A percentile compares a stretch with the other conserved stretches of the same genome.
phyloP scores from a whole-genome alignment of 768 basidiomycete species.

The Mycena alexandri region DNA sequence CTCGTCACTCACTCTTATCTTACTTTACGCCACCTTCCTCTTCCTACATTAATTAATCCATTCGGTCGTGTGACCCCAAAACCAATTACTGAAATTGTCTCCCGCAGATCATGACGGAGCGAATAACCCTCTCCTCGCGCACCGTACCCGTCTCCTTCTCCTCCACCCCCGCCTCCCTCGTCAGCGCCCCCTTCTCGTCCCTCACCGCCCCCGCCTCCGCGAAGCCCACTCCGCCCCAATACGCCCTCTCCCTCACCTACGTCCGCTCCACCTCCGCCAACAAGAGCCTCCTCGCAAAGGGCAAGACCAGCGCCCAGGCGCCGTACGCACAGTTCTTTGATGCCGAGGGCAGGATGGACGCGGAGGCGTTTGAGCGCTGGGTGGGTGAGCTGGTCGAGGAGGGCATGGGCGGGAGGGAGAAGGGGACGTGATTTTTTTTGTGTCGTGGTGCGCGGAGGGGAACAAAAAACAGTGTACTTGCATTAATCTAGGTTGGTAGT shows the following conservation, averaged over 20 bases:
- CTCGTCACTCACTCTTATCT: too few species aligned
- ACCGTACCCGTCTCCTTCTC: constrained; percentile 68
- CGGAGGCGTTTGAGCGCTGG: constrained; percentile 83
- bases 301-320: constrained; percentile 67
- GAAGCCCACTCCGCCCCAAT: constrained; percentile 63
- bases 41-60: too few species aligned
- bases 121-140: constrained; percentile 81
- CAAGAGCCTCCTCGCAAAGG: constrained; percentile 84
- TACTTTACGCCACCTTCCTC: too few species aligned
- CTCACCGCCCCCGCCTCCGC: constrained; percentile 46
- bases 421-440: constrained; percentile 57
- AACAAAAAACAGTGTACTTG: constrained; percentile 19
- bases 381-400: constrained; percentile 79
- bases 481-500: constrained; percentile 10
- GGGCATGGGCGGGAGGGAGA: constrained; percentile 72
- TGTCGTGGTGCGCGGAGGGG: not conserved
- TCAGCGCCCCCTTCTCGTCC: constrained; percentile 57
- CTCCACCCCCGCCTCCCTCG: constrained; percentile 39
- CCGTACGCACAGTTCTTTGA: constrained; percentile 86
- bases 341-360: constrained; percentile 81
- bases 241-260: constrained; percentile 76
- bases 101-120: constrained; percentile 88
- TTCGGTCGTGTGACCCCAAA: constrained; percentile 36
- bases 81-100: not conserved
- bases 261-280: constrained; percentile 87